Base-by-base conservation (phyloP, 164 flowering plant species). In the Vitis riparia region DNA sequence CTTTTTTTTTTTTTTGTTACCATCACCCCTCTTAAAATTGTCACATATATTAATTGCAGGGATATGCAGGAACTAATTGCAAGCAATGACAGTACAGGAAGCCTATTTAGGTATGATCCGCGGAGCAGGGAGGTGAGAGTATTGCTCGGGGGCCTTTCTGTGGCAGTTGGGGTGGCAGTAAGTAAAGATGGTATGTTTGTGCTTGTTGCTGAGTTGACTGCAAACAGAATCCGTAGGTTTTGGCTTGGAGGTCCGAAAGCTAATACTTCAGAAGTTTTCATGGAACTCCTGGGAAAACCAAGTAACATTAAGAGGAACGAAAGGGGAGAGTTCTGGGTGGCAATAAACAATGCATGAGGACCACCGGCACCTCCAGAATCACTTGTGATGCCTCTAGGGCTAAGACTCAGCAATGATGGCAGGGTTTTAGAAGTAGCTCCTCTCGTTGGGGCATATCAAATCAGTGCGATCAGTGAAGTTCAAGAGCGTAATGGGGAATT, bases 101-200 rank as follows among this genome's bases (percentile, higher is more conserved):
- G 78, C 52, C 29, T 77, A 47, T 15, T 74, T 63, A 77, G 69
- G 29, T 77, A 71, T 56, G 67, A 80, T 17, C 66, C 55, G 0
- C 2, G 8, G 11, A 75, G 44, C 47, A 72, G 70, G 19, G 15
- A 73, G 60, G 70, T 73, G 5, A 80, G 71, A 17, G 65, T 80
- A 12, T 56, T 85, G 8, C 67, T 72, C 59, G 68, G 13, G 27
- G 61, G 59, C 10, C 66, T 83, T 9, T 27, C 63, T 11, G 81
- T 80, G 27, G 76, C 87, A 13, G 81, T 83, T 63, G 89, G 87
- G 29, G 80, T 83, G n/a, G 79, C 85, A 16, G 49, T 85, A 23
- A 78, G 85, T 71, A 65, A 71, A 58, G 63, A 78, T 68, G 73
- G 5, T 59, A 56, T n/a, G 27, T 85, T 73, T 66, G 29, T 86